Evolutionary conservation across 2,329 filamentous ascomycete species (phyloP).

Genomic region (Beauveria pseudobassiana): DNA sequence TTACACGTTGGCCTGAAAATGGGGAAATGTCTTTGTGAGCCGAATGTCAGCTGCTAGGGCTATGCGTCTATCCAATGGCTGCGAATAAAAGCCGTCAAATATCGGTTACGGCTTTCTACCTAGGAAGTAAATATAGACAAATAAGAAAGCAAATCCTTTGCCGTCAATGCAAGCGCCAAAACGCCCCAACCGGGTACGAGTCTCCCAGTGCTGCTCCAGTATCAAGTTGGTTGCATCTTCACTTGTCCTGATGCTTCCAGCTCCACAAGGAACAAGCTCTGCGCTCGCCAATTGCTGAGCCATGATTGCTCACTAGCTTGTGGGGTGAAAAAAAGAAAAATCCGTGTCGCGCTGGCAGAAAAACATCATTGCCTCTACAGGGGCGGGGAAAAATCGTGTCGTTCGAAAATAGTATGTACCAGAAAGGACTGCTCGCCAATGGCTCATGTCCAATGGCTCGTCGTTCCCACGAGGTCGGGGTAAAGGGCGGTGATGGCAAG

Average conservation of each 20-base stretch:
- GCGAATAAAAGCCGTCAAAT: not conserved
- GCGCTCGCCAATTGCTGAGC: not conserved
- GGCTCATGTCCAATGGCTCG: not conserved
- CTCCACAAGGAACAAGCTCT: not conserved
- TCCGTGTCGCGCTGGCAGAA: not conserved
- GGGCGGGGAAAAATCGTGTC: not conserved
- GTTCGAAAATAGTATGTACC: not conserved
- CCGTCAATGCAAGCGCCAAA: not conserved
- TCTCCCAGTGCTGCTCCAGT: not conserved
- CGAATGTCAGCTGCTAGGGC: not conserved
- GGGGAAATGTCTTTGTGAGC: not conserved
- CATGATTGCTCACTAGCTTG: not conserved
- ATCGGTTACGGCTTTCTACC: not conserved
- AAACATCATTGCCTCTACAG: constrained; percentile 1
- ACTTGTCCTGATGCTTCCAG: not conserved
- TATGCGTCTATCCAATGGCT: not conserved
- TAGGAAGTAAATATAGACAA: not conserved
- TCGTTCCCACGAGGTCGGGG: not conserved
- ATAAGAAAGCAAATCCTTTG: not conserved
- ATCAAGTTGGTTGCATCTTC: not conserved
- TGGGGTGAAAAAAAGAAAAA: not conserved
- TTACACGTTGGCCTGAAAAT: not conserved
- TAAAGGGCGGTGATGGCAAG: not conserved
- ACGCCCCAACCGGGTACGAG: not conserved
- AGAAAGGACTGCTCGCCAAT: not conserved